Percentiles rank a stretch among this genome's conserved stretches.
Conservation (phyloP, 2,329 filamentous ascomycete genomes). For the Emmonsiellopsis sp. region DNA sequence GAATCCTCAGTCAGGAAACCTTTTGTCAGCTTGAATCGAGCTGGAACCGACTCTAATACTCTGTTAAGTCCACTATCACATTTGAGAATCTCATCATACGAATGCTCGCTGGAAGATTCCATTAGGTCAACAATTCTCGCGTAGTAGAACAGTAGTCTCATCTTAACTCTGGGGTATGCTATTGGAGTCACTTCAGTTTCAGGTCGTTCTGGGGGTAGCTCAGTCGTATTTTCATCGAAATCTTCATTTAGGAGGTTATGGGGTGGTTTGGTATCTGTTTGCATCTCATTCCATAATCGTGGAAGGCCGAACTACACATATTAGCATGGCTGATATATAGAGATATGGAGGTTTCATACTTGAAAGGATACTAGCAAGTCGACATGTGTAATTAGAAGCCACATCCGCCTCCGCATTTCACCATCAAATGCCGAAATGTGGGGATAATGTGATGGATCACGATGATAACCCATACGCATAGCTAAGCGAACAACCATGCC, state of each 20-base stretch:
- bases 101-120: slow-evolving; percentile 6
- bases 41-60: slow-evolving; percentile 12
- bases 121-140: slow-evolving; percentile 12
- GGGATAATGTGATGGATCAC: slow-evolving; percentile 29
- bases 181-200: slow-evolving; percentile 17
- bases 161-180: slow-evolving; percentile 10
- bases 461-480: slow-evolving; percentile 34
- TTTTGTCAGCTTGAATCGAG: slow-evolving; percentile 7
- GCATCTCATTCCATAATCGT: slow-evolving; percentile 27
- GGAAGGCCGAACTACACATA: slow-evolving; percentile 23
- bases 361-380: slow-evolving; percentile 32
- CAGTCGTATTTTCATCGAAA: slow-evolving; percentile 25
- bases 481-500: slow-evolving; percentile 22
- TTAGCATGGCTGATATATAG: background rate
- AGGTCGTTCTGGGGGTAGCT: slow-evolving; percentile 21
- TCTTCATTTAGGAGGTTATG: slow-evolving; percentile 35
- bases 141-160: slow-evolving; percentile 7
- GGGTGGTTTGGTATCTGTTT: slow-evolving; percentile 31
- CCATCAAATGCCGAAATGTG: slow-evolving; percentile 27
- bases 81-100: slow-evolving; percentile 13
- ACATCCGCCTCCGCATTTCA: slow-evolving; percentile 30
- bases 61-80: slow-evolving; percentile 15
- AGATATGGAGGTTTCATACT: slow-evolving; percentile 6
- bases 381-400: slow-evolving; percentile 26
- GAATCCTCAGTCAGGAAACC: slow-evolving; percentile 9